A percentile compares a stretch with the other conserved stretches of the same genome.
Conservation (phyloP, 306 rosid species). For the Vachellia collinsii region DNA sequence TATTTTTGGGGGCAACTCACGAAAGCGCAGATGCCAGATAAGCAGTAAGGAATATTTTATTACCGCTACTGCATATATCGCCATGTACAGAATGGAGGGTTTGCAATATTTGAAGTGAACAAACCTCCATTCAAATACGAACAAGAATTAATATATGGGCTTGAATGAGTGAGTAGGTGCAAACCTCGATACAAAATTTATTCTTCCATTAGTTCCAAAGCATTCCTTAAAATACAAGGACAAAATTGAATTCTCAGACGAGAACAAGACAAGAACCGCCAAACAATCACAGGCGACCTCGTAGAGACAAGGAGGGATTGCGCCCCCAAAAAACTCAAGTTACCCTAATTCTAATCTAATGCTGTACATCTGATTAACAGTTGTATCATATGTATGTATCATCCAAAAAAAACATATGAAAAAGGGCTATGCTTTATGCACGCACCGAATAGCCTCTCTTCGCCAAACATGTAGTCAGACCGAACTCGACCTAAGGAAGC, state of each 20-base stretch:
- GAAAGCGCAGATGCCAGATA: too few species aligned
- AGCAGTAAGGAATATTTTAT: too few species aligned
- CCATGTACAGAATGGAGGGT: too few species aligned
- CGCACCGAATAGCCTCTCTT: slow-evolving; percentile 17
- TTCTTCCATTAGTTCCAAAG: slow-evolving; percentile 22
- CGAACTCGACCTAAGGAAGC: slow-evolving; percentile 13
- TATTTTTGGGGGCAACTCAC: too few species aligned
- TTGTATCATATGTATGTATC: slow-evolving; percentile 19
- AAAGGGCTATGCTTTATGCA: slow-evolving; percentile 8
- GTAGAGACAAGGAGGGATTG: slow-evolving; percentile 31
- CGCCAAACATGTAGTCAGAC: slow-evolving; percentile 23
- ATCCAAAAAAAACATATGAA: neutral
- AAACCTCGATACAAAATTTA: slow-evolving; percentile 14
- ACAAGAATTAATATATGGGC: neutral
- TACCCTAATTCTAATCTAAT: slow-evolving; percentile 38
- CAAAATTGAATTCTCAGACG: slow-evolving; percentile 55
- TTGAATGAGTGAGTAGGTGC: neutral
- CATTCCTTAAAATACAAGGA: slow-evolving; percentile 26
- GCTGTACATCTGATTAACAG: slow-evolving; percentile 43
- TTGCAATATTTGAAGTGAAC: too few species aligned
- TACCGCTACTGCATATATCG: too few species aligned
- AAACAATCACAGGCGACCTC: slow-evolving; percentile 31
- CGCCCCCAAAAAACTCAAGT: slow-evolving; percentile 37
- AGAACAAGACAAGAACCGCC: slow-evolving; percentile 21
- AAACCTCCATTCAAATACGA: neutral